These are phyloP conservation scores for Metarhizium anisopliae DNA, from an alignment of 2,329 filamentous ascomycete genomes.

Conservation along the genomic window DNA sequence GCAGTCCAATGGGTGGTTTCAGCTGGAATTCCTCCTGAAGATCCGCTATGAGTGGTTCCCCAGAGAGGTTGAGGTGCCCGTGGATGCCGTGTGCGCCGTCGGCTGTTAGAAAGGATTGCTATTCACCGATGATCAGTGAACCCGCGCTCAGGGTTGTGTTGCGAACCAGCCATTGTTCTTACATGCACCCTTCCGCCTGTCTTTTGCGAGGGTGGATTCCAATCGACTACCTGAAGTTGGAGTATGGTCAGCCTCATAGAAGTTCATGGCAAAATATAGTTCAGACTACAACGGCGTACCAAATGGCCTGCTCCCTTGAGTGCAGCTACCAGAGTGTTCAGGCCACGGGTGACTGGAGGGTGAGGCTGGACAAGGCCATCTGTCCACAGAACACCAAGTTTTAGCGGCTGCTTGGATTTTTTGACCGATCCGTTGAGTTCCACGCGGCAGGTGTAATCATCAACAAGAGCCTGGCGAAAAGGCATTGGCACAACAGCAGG, in stretches of 20 bases:
- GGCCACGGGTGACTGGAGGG: constrained; percentile 42
- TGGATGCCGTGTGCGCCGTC: constrained; percentile 29
- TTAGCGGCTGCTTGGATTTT: constrained; percentile 26
- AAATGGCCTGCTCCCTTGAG: background rate
- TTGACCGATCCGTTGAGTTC: background rate
- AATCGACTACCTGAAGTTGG: background rate
- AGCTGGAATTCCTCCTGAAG: constrained; percentile 22
- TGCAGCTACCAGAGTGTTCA: constrained; percentile 35
- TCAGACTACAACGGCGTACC: background rate
- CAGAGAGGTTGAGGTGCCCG: constrained; percentile 41
- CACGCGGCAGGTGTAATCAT: constrained; percentile 27
- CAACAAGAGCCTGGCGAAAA: constrained; percentile 43
- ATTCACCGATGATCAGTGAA: background rate
- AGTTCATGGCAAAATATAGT: background rate
- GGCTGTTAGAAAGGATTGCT: constrained; percentile 20
- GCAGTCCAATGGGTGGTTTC: constrained; percentile 15
- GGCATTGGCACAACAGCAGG: constrained; percentile 57
- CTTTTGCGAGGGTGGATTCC: background rate
- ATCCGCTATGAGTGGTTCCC: constrained; percentile 40
- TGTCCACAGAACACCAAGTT: constrained; percentile 44
- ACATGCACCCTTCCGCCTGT: background rate
- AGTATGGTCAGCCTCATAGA: background rate
- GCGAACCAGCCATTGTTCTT: background rate
- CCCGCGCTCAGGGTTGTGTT: background rate
- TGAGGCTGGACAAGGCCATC: constrained; percentile 42